These are phyloP conservation scores for Allomyces javanicus DNA, from an alignment of 192 early-diverging fungal species.

Conservation along the genomic window DNA sequence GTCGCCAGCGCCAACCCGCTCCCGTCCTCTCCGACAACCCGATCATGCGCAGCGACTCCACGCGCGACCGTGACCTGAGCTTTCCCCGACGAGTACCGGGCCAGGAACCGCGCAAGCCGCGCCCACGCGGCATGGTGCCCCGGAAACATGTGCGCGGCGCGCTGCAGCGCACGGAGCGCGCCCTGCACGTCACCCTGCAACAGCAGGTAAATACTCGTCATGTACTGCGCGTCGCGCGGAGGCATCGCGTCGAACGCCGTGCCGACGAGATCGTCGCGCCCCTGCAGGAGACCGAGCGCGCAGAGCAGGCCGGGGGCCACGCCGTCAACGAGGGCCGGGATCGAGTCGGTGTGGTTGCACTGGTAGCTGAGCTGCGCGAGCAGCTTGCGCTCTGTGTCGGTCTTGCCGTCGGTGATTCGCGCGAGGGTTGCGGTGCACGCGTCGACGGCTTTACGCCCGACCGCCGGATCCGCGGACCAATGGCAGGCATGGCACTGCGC, in stretches of 20 bases:
- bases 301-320: neutral
- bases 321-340: neutral
- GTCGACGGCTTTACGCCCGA: neutral
- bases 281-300: neutral
- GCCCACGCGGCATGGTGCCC: neutral
- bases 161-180: neutral
- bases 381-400: neutral
- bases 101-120: neutral
- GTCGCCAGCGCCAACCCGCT: too few relatives aligned
- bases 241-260: neutral
- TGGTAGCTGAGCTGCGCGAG: neutral
- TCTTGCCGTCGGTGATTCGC: too few relatives aligned
- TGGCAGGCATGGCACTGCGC: neutral
- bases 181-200: neutral
- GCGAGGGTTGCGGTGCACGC: neutral
- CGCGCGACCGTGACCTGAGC: neutral
- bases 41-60: too few relatives aligned
- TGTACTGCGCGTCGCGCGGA: neutral
- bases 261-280: neutral
- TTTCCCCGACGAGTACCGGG: neutral
- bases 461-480: neutral
- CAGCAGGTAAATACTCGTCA: neutral
- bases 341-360: neutral
- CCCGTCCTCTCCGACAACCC: too few relatives aligned
- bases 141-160: neutral